Conservation (phyloP, 2,329 filamentous ascomycete genomes). For the Fusarium luffae region DNA sequence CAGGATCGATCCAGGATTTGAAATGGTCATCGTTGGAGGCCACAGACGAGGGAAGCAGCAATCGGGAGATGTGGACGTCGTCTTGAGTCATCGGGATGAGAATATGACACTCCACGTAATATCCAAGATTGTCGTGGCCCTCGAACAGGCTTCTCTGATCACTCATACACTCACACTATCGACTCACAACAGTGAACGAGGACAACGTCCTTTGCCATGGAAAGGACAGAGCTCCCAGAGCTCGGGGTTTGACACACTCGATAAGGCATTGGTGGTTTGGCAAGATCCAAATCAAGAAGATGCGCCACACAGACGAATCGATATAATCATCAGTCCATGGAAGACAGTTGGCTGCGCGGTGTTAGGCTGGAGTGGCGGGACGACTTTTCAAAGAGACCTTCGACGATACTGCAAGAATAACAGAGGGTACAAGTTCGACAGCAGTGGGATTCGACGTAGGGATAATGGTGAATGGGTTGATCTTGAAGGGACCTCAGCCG, state of each 20-base stretch:
- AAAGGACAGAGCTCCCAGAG: slow-evolving; percentile 57
- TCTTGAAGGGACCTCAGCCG: slow-evolving; percentile 63
- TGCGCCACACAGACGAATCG: slow-evolving; percentile 79
- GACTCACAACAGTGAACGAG: slow-evolving; percentile 75
- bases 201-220: slow-evolving; percentile 70
- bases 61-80: slow-evolving; percentile 85
- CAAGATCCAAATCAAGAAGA: slow-evolving; percentile 57
- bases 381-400: slow-evolving; percentile 89
- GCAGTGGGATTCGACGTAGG: slow-evolving; percentile 81
- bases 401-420: slow-evolving; percentile 80
- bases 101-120: slow-evolving; percentile 76
- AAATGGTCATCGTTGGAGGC: slow-evolving; percentile 77
- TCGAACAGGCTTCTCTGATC: slow-evolving; percentile 77
- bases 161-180: slow-evolving; percentile 84
- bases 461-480: slow-evolving; percentile 76
- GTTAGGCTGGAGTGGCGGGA: slow-evolving; percentile 88
- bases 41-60: slow-evolving; percentile 81
- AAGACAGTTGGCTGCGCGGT: slow-evolving; percentile 88
- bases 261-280: slow-evolving; percentile 95
- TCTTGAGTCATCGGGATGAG: slow-evolving; percentile 83
- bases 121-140: slow-evolving; percentile 72
- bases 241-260: slow-evolving; percentile 84
- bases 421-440: slow-evolving; percentile 87
- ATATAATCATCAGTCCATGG: slow-evolving; percentile 93
- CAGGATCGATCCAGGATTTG: slow-evolving; percentile 64